Evolutionary conservation across 2,329 filamentous ascomycete genomes (phyloP).

Genomic region (Arthrobotrys megalospora): DNA sequence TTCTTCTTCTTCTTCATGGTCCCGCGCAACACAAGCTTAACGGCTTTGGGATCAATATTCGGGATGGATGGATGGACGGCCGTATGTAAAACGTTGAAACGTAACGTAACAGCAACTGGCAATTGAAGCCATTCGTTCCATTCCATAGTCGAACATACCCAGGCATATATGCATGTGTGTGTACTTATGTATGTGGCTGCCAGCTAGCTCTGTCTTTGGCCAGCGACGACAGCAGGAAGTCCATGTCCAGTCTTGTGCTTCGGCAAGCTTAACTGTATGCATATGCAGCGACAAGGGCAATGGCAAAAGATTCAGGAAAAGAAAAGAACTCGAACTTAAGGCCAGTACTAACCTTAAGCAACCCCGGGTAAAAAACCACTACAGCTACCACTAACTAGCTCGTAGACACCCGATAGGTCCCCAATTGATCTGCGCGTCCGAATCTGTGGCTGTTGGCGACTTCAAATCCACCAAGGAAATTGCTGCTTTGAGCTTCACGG

Average conservation of each 20-base stretch:
- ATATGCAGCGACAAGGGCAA: conserved; percentile 33
- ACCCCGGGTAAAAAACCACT: conserved; percentile 34
- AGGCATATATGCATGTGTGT: conserved; percentile 10
- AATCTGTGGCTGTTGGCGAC: conserved; percentile 21
- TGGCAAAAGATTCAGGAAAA: conserved; percentile 17
- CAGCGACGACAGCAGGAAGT: neutral
- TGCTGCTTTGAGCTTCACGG: conserved; percentile 37
- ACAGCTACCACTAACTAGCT: conserved; percentile 19
- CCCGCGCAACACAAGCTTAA: conserved; percentile 49
- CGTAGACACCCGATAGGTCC: conserved; percentile 45
- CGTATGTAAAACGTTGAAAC: conserved; percentile 13
- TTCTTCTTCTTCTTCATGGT: conserved; percentile 1
- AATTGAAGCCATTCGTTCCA: conserved; percentile 5
- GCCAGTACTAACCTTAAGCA: conserved; percentile 41
- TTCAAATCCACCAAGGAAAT: conserved; percentile 24
- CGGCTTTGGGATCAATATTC: neutral
- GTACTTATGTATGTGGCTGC: conserved; percentile 34
- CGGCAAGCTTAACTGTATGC: conserved; percentile 51
- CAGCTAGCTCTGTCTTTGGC: conserved; percentile 29
- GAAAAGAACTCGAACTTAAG: conserved; percentile 14
- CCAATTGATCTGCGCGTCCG: conserved; percentile 57
- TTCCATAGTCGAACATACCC: conserved; percentile 1
- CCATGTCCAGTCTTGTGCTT: conserved; percentile 40
- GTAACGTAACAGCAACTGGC: conserved; percentile 15
- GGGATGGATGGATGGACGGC: neutral